phyloP scores from a whole-genome alignment of 257 asterid species.

The Fraxinus excelsior region DNA sequence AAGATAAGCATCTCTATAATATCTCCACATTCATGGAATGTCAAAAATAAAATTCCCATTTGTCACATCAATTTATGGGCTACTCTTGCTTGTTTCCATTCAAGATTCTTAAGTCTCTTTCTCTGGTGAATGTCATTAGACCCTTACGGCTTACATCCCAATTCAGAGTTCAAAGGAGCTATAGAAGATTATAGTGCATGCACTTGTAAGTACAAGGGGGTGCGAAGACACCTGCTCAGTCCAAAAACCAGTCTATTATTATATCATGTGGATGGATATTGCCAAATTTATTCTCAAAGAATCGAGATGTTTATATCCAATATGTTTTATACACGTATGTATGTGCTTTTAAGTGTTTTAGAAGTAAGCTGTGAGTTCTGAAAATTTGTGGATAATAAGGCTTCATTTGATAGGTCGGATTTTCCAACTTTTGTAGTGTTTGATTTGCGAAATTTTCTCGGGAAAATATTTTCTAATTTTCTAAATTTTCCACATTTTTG shows the following conservation, averaged over 20 bases:
- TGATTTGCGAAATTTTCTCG: too few relatives aligned
- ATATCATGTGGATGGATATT: slow-evolving; percentile 4
- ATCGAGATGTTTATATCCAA: too few relatives aligned
- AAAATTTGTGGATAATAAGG: too few relatives aligned
- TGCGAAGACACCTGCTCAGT: not conserved
- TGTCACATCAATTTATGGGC: not conserved
- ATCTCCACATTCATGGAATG: not conserved
- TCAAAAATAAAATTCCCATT: not conserved
- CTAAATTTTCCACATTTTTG: too few relatives aligned
- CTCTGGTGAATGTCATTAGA: not conserved
- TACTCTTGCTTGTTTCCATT: not conserved
- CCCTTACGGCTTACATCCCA: not conserved
- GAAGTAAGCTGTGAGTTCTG: too few relatives aligned
- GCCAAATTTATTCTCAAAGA: too few relatives aligned
- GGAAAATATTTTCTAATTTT: too few relatives aligned
- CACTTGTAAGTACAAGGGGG: not conserved
- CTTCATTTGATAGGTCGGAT: too few relatives aligned
- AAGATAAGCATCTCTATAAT: too few relatives aligned
- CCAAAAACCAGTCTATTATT: slow-evolving; percentile 16
- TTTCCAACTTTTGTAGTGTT: too few relatives aligned
- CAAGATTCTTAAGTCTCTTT: not conserved
- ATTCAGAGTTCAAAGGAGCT: not conserved
- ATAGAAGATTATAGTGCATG: not conserved
- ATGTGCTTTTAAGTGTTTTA: too few relatives aligned
- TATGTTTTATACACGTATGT: too few relatives aligned